Percentiles rank a stretch among this genome's conserved stretches.
Conservation (phyloP, 2,329 filamentous ascomycete species). For the Fusarium globosum region DNA sequence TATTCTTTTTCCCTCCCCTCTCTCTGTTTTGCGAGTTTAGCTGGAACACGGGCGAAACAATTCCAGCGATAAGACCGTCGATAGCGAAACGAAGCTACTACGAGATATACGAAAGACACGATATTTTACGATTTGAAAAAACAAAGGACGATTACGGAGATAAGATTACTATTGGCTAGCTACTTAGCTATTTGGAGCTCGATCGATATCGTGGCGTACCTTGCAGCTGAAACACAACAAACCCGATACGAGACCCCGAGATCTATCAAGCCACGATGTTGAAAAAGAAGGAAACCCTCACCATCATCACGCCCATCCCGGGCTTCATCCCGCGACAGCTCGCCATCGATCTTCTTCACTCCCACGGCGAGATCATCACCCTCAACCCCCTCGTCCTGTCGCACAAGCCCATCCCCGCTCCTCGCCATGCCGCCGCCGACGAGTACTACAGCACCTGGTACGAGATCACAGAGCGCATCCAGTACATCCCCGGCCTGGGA, state of each 20-base stretch:
- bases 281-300: constrained; percentile 73
- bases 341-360: constrained; percentile 77
- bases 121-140: constrained; percentile 5
- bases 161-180: neutral
- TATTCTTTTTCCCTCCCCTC: neutral
- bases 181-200: neutral
- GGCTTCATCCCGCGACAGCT: constrained; percentile 77
- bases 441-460: constrained; percentile 82
- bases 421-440: constrained; percentile 74
- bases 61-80: neutral
- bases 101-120: constrained; percentile 6
- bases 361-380: constrained; percentile 76
- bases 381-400: constrained; percentile 75
- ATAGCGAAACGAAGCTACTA: neutral
- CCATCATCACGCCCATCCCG: constrained; percentile 76
- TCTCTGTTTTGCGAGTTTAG: neutral
- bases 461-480: constrained; percentile 76
- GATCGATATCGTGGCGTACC: constrained; percentile 11
- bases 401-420: constrained; percentile 72
- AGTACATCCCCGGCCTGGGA: constrained; percentile 74
- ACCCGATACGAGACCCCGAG: constrained; percentile 1
- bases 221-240: constrained; percentile 32
- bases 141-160: neutral
- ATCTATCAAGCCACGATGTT: constrained; percentile 56
- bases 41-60: constrained; percentile 10